Base-by-base conservation (phyloP, 2,329 filamentous ascomycete species). In the Xylaria sp. region DNA sequence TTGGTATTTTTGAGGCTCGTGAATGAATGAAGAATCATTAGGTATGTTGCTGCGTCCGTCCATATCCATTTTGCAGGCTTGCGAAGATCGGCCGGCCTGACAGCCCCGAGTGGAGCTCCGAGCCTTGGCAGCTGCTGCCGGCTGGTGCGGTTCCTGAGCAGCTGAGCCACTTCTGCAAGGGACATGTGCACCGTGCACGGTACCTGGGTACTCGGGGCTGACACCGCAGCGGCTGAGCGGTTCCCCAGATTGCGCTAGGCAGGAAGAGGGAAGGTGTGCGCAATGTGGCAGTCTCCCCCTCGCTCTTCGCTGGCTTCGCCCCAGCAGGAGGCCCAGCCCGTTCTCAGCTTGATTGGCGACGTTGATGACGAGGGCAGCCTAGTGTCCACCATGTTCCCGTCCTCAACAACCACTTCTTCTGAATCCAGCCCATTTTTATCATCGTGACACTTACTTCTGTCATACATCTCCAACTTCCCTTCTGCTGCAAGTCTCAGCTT, bases 191-290 rank as follows among this genome's bases (percentile, higher is more conserved):
- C 6, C 48, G 47, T 52, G 29, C 16, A 54, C 26, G 42, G 58
- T 59, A 50, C 58, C 55, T 58, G 41, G 48, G 38, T 52, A 43
- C 22, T 53, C 21, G 29, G 29, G 22, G 39, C 53, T 50, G 46
- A n/a, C 51, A 55, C 29, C 34, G 26, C 39, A 50, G 38, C 50
- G 41, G 37, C 50, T 50, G 44, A 37, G 49, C 39, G 16, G 18
- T 61, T 57, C 56, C 56, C 59, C 59, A 43, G 56, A 57, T 17
- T n/a, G 11, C 8, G 19, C 54, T 57, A 54, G 39, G 4, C 51
- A 4, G 18, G 20, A 52, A 44, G 18, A 29, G 43, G 59, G 44
- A 46, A 42, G 38, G 21, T 21, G 13, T 34, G 29, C 16, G 22
- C 46, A 43, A 51, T 49, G 54, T 50, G 29, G 37, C 40, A 39